Evolutionary conservation across 805 yeast species (phyloP).

Genomic region (Candida suzukii): DNA sequence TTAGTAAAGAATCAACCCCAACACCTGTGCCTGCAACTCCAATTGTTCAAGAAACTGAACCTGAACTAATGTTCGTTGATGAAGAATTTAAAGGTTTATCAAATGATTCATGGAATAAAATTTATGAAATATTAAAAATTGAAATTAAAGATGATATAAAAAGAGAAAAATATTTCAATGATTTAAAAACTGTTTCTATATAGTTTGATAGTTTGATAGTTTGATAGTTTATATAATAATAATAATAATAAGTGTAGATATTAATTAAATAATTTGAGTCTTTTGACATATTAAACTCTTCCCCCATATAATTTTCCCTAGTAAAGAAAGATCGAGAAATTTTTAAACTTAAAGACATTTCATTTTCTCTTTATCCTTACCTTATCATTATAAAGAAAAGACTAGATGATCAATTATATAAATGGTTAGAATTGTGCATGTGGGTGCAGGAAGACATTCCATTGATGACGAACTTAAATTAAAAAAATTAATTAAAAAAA

Average conservation of each 20-base stretch:
- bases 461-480: constrained; percentile 22
- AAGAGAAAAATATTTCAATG: constrained; percentile 9
- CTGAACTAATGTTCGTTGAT: neutral
- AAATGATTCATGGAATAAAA: constrained; percentile 28
- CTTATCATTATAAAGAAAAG: too few relatives aligned
- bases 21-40: neutral
- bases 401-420: neutral
- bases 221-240: too few relatives aligned
- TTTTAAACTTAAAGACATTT: neutral
- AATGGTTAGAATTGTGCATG: constrained; percentile 4
- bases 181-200: constrained; percentile 6
- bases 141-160: constrained; percentile 20
- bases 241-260: too few relatives aligned
- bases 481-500: constrained; percentile 1
- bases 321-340: too few relatives aligned
- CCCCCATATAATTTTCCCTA: too few relatives aligned
- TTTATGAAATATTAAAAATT: constrained; percentile 22
- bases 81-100: constrained; percentile 3
- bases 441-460: constrained; percentile 1
- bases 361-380: constrained; percentile 6
- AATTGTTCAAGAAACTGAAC: neutral
- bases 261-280: too few relatives aligned
- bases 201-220: too few relatives aligned
- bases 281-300: too few relatives aligned
- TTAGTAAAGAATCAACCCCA: constrained; percentile 10